Conservation (phyloP, 495 filamentous ascomycete genomes). For the Penicillium antarcticum region DNA sequence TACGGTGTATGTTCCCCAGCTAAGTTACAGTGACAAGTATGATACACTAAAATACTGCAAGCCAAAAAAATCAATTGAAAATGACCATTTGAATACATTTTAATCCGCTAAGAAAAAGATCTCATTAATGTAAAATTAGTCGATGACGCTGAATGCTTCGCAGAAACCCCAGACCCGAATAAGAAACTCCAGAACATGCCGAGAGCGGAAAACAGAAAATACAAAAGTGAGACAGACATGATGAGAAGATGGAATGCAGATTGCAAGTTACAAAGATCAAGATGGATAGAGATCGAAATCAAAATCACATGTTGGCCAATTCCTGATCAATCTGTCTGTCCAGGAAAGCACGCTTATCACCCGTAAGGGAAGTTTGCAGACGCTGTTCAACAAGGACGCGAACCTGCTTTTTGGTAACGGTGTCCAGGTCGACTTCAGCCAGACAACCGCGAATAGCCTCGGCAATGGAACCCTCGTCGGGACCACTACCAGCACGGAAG, state of each 20-base stretch:
- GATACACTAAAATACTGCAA: too few species aligned
- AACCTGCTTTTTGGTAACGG: conserved; percentile 97
- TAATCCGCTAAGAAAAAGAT: neutral
- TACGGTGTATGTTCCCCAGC: too few species aligned
- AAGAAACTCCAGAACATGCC: conserved; percentile 31
- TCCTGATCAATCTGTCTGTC: conserved; percentile 91
- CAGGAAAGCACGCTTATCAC: conserved; percentile 79
- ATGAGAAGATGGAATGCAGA: conserved; percentile 10
- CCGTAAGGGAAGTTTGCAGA: conserved; percentile 79
- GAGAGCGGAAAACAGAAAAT: conserved; percentile 13
- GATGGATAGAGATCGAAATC: conserved; percentile 7
- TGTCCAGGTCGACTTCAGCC: conserved; percentile 89
- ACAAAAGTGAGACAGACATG: conserved; percentile 1
- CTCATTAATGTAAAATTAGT: conserved; percentile 10
- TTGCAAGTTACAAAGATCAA: conserved; percentile 21
- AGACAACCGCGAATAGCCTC: conserved; percentile 80
- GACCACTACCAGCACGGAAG: conserved; percentile 65
- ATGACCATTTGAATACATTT: neutral
- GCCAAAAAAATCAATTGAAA: neutral
- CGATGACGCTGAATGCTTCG: conserved; percentile 23
- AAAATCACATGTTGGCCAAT: conserved; percentile 81
- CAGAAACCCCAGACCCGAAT: conserved; percentile 7
- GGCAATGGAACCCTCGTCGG: conserved; percentile 68
- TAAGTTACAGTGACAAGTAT: too few species aligned
- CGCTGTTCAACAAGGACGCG: conserved; percentile 87